Evolutionary conservation across 2,329 filamentous ascomycete species (phyloP).

Genomic region (Microdochium nivale): DNA sequence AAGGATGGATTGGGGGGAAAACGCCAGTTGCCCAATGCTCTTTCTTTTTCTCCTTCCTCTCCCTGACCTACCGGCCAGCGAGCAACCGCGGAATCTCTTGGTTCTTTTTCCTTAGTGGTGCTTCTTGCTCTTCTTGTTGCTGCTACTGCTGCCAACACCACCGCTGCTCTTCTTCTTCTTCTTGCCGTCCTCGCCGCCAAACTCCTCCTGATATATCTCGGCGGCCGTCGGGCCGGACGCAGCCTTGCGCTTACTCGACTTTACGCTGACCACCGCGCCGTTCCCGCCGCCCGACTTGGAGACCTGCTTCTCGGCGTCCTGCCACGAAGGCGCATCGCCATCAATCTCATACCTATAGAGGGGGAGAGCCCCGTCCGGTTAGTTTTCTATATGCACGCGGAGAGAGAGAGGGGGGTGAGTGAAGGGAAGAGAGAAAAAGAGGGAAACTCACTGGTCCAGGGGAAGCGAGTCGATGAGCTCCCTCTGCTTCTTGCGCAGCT

Average conservation of each 20-base stretch:
- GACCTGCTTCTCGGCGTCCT: conserved; percentile 70
- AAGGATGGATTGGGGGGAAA: too few relatives aligned
- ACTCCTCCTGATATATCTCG: conserved; percentile 54
- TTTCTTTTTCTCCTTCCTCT: neutral
- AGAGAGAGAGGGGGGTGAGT: conserved; percentile 3
- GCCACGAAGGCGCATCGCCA: conserved; percentile 52
- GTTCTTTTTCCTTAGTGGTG: conserved; percentile 4
- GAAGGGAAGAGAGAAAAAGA: neutral
- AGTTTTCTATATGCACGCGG: neutral
- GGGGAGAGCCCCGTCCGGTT: neutral
- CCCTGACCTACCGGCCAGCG: too few relatives aligned
- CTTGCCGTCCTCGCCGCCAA: conserved; percentile 41
- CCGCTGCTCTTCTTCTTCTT: conserved; percentile 44
- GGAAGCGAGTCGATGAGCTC: conserved; percentile 86
- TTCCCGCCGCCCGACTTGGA: conserved; percentile 44
- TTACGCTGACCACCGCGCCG: conserved; percentile 67
- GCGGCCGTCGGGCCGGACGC: conserved; percentile 37
- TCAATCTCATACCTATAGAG: conserved; percentile 54
- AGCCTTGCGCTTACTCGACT: conserved; percentile 72
- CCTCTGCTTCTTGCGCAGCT: conserved; percentile 70
- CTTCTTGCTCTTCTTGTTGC: conserved; percentile 48
- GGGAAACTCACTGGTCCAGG: conserved; percentile 65
- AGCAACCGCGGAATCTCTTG: too few relatives aligned
- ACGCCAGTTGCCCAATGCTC: too few relatives aligned
- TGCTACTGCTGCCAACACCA: conserved; percentile 34